phyloP scores from a whole-genome alignment of 768 basidiomycete species.

The Rhizopogon rudus region DNA sequence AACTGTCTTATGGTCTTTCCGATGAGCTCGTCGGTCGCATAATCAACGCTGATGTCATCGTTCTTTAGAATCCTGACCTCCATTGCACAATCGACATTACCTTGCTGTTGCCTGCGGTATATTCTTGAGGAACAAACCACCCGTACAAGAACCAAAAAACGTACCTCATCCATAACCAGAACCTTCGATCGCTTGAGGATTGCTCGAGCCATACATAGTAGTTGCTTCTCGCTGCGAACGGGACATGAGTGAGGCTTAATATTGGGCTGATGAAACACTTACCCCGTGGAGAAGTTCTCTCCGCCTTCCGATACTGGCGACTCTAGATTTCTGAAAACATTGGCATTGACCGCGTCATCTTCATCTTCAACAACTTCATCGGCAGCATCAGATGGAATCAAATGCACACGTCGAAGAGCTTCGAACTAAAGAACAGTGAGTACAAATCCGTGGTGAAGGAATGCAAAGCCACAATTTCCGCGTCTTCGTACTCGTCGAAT shows the following conservation, averaged over 20 bases:
- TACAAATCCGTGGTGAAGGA: neutral
- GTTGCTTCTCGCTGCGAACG: constrained; percentile 61
- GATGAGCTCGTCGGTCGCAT: constrained; percentile 86
- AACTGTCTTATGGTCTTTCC: constrained; percentile 77
- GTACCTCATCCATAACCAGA: constrained; percentile 80
- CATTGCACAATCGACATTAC: constrained; percentile 22
- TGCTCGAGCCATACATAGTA: constrained; percentile 87
- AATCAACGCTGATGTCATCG: constrained; percentile 51
- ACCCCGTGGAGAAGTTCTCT: constrained; percentile 91
- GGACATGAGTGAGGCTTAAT: constrained; percentile 4
- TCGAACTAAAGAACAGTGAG: constrained; percentile 51
- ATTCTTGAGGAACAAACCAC: constrained; percentile 3
- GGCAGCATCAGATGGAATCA: constrained; percentile 58
- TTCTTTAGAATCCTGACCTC: neutral
- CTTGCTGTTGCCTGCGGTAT: constrained; percentile 59
- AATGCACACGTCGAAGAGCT: constrained; percentile 77
- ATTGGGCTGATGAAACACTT: constrained; percentile 14
- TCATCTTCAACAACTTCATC: constrained; percentile 34
- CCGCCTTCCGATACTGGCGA: constrained; percentile 77
- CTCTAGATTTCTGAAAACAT: constrained; percentile 74
- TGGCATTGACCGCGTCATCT: constrained; percentile 52
- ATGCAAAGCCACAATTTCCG: constrained; percentile 62
- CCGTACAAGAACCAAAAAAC: constrained; percentile 8
- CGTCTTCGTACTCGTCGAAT: constrained; percentile 81
- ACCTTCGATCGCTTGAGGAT: constrained; percentile 76